Evolutionary conservation across 176 grass and related monocot genomes (phyloP), one percentile per base, ranked within the genome.

Genomic region (Rhipidocladum racemiflorum): DNA sequence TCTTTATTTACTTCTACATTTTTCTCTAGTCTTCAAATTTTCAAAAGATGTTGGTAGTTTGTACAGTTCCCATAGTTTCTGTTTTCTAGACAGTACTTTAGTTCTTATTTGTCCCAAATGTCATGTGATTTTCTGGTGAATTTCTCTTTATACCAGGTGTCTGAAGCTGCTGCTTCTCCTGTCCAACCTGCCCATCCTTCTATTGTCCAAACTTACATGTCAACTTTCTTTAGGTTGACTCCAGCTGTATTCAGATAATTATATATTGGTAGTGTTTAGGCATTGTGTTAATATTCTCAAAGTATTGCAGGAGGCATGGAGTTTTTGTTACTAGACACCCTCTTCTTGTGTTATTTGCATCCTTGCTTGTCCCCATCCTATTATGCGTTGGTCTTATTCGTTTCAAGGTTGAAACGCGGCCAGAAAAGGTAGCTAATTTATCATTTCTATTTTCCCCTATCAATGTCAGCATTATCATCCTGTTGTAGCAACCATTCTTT

Each of bases 331-430:
- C 92, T 77, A 95, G 80, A 85, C 76, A 91, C 54, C 92, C 96
- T 80, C 82, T 88, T 64, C 85, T 91, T 75, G 87, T 99, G 76
- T 95, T 99, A 86, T 67, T 73, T 71, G 67, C 89, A 66, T 95
- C 90, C 45, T 77, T 99, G 87, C 88, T 85, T 81, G 75, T 99
- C 81, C 96, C 96, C 83, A 85, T 89, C 57, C 87, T 99, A 45
- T 76, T 99, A 75, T 93, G 91, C 78, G 85, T 89, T 80, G 96
- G 96, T 46, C 79, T 99, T 43, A 87, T 92, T 82, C 84, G 14
- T 83, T 95, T 99, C 89, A 95, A 99, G 55, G 92, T 99, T 65
- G 96, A 99, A 92, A 90, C 92, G 64, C 79, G 85, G 43, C 96
- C 96, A 11, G 89, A 89, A 55, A 99, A 99, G 96, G 96, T 99